A percentile compares a stretch with the other conserved stretches of the same genome.
Evolutionary conservation across 495 filamentous ascomycete genomes (phyloP).

Genomic region (Rhypophila decipiens): DNA sequence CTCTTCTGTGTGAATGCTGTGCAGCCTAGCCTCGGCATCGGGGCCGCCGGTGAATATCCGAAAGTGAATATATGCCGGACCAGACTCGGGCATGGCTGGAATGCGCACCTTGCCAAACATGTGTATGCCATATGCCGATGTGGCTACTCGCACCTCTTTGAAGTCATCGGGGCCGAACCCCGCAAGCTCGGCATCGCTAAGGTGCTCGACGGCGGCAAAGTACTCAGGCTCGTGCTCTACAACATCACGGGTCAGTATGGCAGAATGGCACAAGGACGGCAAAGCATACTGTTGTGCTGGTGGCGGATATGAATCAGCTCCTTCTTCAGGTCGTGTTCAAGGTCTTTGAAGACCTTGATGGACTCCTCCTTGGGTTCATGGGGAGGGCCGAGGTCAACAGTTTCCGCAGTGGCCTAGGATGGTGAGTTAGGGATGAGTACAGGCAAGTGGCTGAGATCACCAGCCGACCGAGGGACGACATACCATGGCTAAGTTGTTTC

Average conservation of each 20-base stretch:
- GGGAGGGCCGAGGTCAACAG: slow-evolving; percentile 38
- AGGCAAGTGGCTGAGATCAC: too few species aligned
- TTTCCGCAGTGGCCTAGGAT: slow-evolving; percentile 47
- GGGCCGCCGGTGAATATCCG: slow-evolving; percentile 45
- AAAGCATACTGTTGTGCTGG: slow-evolving; percentile 20
- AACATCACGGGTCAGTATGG: background rate
- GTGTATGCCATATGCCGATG: slow-evolving; percentile 49
- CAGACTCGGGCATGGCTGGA: slow-evolving; percentile 34
- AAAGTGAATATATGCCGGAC: slow-evolving; percentile 42
- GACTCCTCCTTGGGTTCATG: slow-evolving; percentile 48
- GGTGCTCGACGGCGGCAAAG: slow-evolving; percentile 40
- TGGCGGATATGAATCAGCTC: slow-evolving; percentile 45
- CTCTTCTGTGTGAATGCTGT: slow-evolving; percentile 49
- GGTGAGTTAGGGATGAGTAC: background rate
- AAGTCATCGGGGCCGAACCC: slow-evolving; percentile 43
- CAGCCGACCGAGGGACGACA: too few species aligned
- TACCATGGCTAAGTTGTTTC: too few species aligned
- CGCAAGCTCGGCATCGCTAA: slow-evolving; percentile 41
- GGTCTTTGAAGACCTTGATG: slow-evolving; percentile 42
- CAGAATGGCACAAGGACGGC: slow-evolving; percentile 2
- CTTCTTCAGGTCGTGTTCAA: slow-evolving; percentile 44
- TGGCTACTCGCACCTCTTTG: slow-evolving; percentile 43
- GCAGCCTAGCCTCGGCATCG: slow-evolving; percentile 40
- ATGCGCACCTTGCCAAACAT: slow-evolving; percentile 52
- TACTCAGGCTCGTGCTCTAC: slow-evolving; percentile 42